Evolutionary conservation across 805 yeast genomes (phyloP), one percentile per base, ranked within the genome.

Genomic region (Wickerhamomyces queroliae): DNA sequence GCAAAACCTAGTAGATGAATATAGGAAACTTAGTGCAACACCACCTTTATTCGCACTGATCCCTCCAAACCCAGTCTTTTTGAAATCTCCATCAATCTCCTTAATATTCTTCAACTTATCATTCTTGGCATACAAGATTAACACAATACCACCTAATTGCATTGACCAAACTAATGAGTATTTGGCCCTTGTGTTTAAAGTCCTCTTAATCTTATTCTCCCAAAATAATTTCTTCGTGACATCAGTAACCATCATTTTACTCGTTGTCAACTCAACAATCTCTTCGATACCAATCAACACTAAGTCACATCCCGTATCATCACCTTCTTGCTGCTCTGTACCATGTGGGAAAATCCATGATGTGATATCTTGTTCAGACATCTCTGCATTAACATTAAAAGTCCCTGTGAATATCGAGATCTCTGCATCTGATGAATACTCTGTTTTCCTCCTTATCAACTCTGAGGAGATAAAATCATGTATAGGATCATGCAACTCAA

Each of bases 51-150:
- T 80, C 1, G 76, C 83, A 41, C 95, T 80, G 62, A 89, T 80
- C 6, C 99, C 99, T 24, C 96, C 95, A 37, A 91, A 71, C 0
- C 99, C 99, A 0, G 98, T 90, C 53, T 91, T 91, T 50, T 87
- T 90, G 28, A 80, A 74, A 26, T 83, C 74, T 1, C 90, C 80
- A 50, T 80, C 84, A 21, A 89, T 69, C 36, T 77, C 73, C 31
- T 76, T 70, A 25, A 89, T 71, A 36, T 72, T 66, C 10, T 69
- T 63, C 5, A 74, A 53, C 41, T 76, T 74, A 1, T 67, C 58
- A 31, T 75, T 76, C 43, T 76, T 76, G 5, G 80, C 75, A 57
- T 80, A 90, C 18, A 93, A 63, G 44, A 89, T 65, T 33, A 83
- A 57, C 18, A 86, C 74, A 13, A 91, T 70, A 1, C 98, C 98